Percentiles rank a stretch among this genome's conserved stretches.
Evolutionary conservation across 768 basidiomycete species (phyloP).

Genomic region (Pulveroboletus ravenelii): DNA sequence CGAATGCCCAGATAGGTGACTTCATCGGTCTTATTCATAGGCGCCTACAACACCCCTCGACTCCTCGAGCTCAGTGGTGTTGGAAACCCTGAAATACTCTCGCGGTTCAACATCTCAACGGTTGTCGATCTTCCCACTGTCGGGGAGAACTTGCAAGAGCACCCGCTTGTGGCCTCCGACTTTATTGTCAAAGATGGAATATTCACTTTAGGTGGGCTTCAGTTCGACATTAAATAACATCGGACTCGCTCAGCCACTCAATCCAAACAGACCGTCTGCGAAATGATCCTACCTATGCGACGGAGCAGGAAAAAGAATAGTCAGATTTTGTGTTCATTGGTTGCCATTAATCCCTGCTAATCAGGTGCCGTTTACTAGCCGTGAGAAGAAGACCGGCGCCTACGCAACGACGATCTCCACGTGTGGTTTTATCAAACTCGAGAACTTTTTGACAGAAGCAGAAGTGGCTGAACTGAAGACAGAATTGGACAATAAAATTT

Average conservation of each 20-base stretch:
- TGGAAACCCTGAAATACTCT: constrained; percentile 11
- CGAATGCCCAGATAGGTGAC: not conserved
- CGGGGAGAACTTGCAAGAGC: constrained; percentile 20
- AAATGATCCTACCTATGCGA: constrained; percentile 9
- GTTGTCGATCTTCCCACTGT: constrained; percentile 15
- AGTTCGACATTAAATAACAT: not conserved
- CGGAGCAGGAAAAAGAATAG: constrained; percentile 14
- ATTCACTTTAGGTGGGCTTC: constrained; percentile 11
- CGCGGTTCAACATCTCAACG: constrained; percentile 2
- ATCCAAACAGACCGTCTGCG: constrained; percentile 5
- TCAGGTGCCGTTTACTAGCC: not conserved
- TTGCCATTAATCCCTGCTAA: not conserved
- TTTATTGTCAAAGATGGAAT: constrained; percentile 12
- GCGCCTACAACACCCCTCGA: constrained; percentile 15
- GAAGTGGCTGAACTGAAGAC: constrained; percentile 13
- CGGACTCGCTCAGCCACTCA: no score
- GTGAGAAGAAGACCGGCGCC: constrained; percentile 9
- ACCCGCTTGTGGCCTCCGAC: constrained; percentile 9
- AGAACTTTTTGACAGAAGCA: constrained; percentile 6
- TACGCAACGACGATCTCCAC: constrained; percentile 14
- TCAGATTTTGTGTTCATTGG: not conserved
- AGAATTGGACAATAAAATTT: constrained; percentile 7
- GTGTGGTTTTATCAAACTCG: constrained; percentile 20
- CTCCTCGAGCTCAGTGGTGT: constrained; percentile 19
- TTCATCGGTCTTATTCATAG: not conserved